These are phyloP conservation scores for Liquidambar formosana DNA, from an alignment of 164 flowering plant genomes.

Conservation along the genomic window DNA sequence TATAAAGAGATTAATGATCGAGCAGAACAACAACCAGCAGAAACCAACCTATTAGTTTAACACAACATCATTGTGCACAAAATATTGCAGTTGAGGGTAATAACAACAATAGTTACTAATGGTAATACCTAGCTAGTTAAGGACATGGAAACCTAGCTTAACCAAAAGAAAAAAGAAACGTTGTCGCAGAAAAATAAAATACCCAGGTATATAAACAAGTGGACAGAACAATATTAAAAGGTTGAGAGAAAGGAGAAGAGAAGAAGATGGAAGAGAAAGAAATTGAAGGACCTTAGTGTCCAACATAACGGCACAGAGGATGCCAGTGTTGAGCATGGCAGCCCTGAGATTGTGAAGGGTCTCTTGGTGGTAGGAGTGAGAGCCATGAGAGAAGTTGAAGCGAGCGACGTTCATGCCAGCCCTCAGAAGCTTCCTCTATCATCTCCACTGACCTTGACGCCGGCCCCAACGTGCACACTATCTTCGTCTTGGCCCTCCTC, in stretches of 20 bases:
- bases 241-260: too few species aligned
- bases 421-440: conserved; percentile 37
- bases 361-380: conserved; percentile 37
- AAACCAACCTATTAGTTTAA: too few species aligned
- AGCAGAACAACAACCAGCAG: too few species aligned
- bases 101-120: too few species aligned
- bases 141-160: neutral
- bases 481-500: conserved; percentile 38
- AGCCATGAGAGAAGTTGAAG: conserved; percentile 44
- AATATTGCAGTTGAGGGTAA: too few species aligned
- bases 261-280: neutral
- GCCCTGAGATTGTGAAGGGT: conserved; percentile 37
- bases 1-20: too few species aligned
- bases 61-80: too few species aligned
- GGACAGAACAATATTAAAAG: too few species aligned
- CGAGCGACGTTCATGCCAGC: conserved; percentile 48
- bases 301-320: conserved; percentile 43
- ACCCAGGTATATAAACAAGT: too few species aligned
- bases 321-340: conserved; percentile 38
- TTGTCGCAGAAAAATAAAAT: too few species aligned
- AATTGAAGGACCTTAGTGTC: conserved; percentile 32
- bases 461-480: conserved; percentile 41
- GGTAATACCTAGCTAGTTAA: too few species aligned
- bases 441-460: conserved; percentile 36
- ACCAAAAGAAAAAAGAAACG: neutral